Evolutionary conservation across 768 basidiomycete genomes (phyloP).

Genomic region (Peribolospora baueri): DNA sequence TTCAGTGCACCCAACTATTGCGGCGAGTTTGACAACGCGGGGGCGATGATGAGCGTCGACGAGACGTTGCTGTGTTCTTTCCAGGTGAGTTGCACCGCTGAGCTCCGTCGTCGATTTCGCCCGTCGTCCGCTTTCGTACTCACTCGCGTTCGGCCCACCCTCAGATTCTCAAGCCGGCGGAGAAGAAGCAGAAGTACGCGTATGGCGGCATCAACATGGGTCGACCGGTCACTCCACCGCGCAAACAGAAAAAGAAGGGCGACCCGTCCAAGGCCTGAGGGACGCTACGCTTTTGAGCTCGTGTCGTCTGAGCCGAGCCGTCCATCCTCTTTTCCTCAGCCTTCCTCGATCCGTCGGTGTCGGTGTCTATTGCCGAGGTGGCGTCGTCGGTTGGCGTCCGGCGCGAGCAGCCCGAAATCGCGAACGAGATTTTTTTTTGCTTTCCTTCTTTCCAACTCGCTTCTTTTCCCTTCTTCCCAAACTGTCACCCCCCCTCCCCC

Average conservation of each 20-base stretch:
- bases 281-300: too few relatives aligned
- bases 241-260: slow-evolving; percentile 94
- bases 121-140: background rate
- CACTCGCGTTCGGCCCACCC: background rate
- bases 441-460: background rate
- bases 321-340: background rate
- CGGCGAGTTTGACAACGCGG: slow-evolving; percentile 95
- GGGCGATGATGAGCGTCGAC: slow-evolving; percentile 99
- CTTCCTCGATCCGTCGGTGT: too few relatives aligned
- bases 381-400: background rate
- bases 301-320: background rate
- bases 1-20: slow-evolving; percentile 93
- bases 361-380: background rate
- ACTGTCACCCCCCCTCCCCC: background rate
- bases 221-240: slow-evolving; percentile 77
- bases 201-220: slow-evolving; percentile 50
- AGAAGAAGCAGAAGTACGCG: slow-evolving; percentile 69
- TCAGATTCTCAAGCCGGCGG: slow-evolving; percentile 92
- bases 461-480: background rate
- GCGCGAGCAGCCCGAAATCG: background rate
- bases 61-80: slow-evolving; percentile 92
- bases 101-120: slow-evolving; percentile 1
- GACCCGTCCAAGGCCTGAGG: slow-evolving; percentile 26
- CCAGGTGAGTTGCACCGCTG: slow-evolving; percentile 37
- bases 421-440: background rate